Conservation (phyloP, 2,329 filamentous ascomycete species). For the Sclerotinia glacialis region DNA sequence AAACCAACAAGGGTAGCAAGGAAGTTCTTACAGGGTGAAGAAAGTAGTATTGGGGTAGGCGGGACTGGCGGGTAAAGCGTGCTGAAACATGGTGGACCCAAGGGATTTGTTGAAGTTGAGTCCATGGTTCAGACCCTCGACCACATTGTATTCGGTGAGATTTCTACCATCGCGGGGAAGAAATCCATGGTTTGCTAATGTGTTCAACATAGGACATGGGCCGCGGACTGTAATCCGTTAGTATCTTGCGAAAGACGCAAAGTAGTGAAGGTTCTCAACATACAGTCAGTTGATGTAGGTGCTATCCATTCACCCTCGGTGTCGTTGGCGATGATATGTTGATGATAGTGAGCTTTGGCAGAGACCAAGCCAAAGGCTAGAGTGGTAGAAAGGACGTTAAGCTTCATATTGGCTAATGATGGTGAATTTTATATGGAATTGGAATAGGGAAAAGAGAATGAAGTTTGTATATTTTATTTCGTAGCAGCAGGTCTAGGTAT, state of each 20-base stretch:
- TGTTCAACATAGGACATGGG: slow-evolving; percentile 47
- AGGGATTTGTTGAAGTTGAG: slow-evolving; percentile 47
- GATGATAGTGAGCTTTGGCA: neutral
- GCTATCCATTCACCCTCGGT: slow-evolving; percentile 2
- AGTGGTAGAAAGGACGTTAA: slow-evolving; percentile 2
- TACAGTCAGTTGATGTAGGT: neutral
- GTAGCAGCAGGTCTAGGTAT: neutral
- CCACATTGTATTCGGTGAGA: slow-evolving; percentile 39
- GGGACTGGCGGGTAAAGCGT: slow-evolving; percentile 46
- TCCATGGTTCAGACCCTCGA: slow-evolving; percentile 42
- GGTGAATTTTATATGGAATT: neutral
- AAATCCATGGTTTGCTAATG: slow-evolving; percentile 46
- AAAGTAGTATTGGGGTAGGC: slow-evolving; percentile 44
- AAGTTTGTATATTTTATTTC: neutral
- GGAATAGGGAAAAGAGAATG: neutral
- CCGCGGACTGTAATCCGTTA: slow-evolving; percentile 31
- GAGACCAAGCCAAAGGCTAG: neutral
- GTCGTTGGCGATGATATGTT: neutral
- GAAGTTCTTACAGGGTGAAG: slow-evolving; percentile 9
- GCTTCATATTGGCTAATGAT: neutral
- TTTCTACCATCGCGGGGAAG: slow-evolving; percentile 44
- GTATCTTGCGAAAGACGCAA: neutral
- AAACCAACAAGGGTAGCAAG: too few species aligned
- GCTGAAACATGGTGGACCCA: slow-evolving; percentile 44
- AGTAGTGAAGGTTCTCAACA: neutral